These are phyloP conservation scores for Casuarina equisetifolia DNA, from an alignment of 306 rosid genomes.

Conservation along the genomic window DNA sequence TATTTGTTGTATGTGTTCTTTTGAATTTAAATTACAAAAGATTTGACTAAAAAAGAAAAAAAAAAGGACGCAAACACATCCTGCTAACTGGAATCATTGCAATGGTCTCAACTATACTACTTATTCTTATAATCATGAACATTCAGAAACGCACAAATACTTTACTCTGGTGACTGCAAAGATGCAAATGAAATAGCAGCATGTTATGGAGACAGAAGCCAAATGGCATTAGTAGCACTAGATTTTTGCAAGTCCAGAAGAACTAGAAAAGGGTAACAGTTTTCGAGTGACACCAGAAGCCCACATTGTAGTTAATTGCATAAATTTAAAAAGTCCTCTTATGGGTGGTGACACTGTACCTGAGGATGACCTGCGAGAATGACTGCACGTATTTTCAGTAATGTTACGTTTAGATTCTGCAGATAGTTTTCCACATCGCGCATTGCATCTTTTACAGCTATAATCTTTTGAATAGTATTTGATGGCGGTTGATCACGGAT, in stretches of 20 bases:
- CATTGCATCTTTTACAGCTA: constrained; percentile 94
- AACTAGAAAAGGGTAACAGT: not conserved
- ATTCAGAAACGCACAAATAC: not conserved
- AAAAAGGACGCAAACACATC: not conserved
- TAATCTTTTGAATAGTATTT: constrained; percentile 88
- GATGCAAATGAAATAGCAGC: not conserved
- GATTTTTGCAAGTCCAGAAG: not conserved
- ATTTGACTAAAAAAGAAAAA: not conserved
- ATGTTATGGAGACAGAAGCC: not conserved
- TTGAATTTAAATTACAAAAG: not conserved
- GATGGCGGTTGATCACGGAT: constrained; percentile 94
- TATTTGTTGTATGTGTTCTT: not conserved
- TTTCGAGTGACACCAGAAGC: constrained; percentile 15
- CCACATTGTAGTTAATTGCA: constrained; percentile 10
- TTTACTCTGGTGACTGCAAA: not conserved
- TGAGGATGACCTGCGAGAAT: constrained; percentile 91
- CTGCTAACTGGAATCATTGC: not conserved
- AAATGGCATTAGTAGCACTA: not conserved
- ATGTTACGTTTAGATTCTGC: constrained; percentile 77
- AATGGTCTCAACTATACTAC: not conserved
- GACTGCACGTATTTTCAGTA: constrained; percentile 77
- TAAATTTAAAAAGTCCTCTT: constrained; percentile 11
- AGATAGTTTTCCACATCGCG: constrained; percentile 69
- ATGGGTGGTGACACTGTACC: constrained; percentile 44
- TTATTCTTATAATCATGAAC: not conserved